These are phyloP conservation scores for Rhytidiadelphus loreus DNA, from an alignment of 225 moss, liverwort and hornwort species.

Conservation along the genomic window DNA sequence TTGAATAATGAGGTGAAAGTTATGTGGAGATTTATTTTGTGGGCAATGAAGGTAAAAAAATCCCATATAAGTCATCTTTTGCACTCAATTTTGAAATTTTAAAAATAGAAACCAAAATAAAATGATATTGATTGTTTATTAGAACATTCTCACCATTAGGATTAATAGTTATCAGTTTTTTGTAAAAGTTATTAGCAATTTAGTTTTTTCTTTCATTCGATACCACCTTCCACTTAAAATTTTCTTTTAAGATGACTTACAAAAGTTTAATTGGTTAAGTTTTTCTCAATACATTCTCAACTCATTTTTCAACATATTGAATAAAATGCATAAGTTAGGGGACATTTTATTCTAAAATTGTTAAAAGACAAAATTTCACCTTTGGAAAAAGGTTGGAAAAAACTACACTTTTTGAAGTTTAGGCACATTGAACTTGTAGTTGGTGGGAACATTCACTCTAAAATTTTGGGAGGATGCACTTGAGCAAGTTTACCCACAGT, in stretches of 20 bases:
- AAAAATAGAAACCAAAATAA: rapidly evolving
- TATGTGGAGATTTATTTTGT: not conserved
- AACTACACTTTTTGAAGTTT: not conserved
- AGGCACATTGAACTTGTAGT: not conserved
- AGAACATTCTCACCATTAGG: not conserved
- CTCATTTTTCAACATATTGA: not conserved
- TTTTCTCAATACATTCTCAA: not conserved
- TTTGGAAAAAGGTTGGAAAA: not conserved
- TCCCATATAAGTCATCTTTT: not conserved
- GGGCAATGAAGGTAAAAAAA: not conserved
- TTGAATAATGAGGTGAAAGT: not conserved
- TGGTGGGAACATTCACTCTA: not conserved
- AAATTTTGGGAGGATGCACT: not conserved
- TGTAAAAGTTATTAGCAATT: not conserved
- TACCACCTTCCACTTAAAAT: not conserved
- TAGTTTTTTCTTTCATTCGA: not conserved
- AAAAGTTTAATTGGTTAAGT: not conserved
- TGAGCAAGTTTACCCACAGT: too few species aligned
- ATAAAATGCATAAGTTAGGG: not conserved
- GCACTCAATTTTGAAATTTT: not conserved
- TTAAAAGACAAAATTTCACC: not conserved
- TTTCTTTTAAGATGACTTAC: not conserved
- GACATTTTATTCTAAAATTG: not conserved
- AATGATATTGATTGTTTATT: not conserved
- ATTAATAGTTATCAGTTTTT: not conserved